Conservation (phyloP, 2,329 filamentous ascomycete genomes). For the Hypoxylon sp. region DNA sequence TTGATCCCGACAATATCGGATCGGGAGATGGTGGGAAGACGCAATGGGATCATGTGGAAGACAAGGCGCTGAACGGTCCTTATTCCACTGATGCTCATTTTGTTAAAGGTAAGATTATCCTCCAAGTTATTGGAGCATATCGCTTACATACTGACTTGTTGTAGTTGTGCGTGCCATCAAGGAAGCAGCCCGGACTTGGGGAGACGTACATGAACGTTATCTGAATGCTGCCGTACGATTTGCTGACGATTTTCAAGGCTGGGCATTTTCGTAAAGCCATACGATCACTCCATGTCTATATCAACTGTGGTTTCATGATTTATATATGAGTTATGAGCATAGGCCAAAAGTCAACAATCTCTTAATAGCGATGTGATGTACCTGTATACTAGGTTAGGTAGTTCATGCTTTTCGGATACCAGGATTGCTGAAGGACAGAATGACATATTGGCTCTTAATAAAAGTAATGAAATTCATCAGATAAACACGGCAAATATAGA, state of each 20-base stretch:
- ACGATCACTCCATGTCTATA: neutral
- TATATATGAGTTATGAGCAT: slow-evolving; percentile 23
- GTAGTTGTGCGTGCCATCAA: slow-evolving; percentile 79
- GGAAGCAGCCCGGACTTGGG: slow-evolving; percentile 82
- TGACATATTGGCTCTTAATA: slow-evolving; percentile 2
- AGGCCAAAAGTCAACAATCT: slow-evolving; percentile 15
- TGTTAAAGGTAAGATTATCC: slow-evolving; percentile 76
- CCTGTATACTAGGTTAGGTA: neutral
- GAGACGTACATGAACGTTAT: slow-evolving; percentile 76
- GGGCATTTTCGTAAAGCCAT: slow-evolving; percentile 62
- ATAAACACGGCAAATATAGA: neutral
- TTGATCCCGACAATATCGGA: slow-evolving; percentile 76
- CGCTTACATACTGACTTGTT: slow-evolving; percentile 33
- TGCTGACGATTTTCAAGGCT: slow-evolving; percentile 79
- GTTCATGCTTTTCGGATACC: slow-evolving; percentile 9
- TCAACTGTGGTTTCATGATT: neutral
- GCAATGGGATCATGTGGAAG: slow-evolving; percentile 82
- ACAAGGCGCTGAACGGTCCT: slow-evolving; percentile 77
- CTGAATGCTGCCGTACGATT: slow-evolving; percentile 79
- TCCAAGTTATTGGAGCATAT: neutral
- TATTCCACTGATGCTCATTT: slow-evolving; percentile 84
- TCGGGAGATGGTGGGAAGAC: slow-evolving; percentile 72
- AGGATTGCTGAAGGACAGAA: slow-evolving; percentile 7
- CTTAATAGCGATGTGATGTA: slow-evolving; percentile 3
- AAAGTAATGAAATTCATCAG: slow-evolving; percentile 13